Base-by-base conservation (phyloP, 768 basidiomycete species). In the Stropharia rugosoannulata region DNA sequence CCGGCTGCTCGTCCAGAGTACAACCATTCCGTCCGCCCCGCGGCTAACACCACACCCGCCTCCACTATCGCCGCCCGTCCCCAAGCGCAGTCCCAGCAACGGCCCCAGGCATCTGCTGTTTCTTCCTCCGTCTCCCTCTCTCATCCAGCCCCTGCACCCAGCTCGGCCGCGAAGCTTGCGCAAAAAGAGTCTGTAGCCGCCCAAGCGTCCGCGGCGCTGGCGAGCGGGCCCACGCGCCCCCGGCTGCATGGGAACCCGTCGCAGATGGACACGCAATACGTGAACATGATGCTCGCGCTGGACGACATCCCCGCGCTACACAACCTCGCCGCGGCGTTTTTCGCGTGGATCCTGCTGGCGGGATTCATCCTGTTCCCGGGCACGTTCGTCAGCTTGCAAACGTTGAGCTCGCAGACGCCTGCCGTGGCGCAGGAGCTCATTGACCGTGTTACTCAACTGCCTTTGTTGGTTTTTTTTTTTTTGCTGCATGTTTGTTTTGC, bases 291-390 rank as follows among this genome's bases (percentile, higher is more conserved):
- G 22, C 76, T 86, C 35, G 84, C 82, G 4, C 67, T 85, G 18
- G 84, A 85, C 59, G 73, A 70, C 37, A 85, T 86, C 42, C 80
- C 83, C 15, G 59, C 66, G 3, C 18, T 78, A 40, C 73, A 79
- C 64, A 82, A 84, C 53, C 52, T 82, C 12, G 64, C 78, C n/a
- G 76, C 80, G 2, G 74, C 73, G 7, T 84, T 86, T 68, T 85
- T 81, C 59, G 84, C 80, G 8, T 86, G 84, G 84, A 76, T 86
- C 52, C 62, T 85, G 49, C 70, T 86, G 19, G 84, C 83, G 8
- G 84, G 84, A 7, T 86, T 86, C 63, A 69, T 86, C 15, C 71
- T 86, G 27, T 83, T 86, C 58, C 84, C 84, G 2, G 80, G 82
- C 48, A 85, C 84, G 6, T 86, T 86, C 65, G 73, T 77, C 9